A percentile compares a stretch with the other conserved stretches of the same genome.
phyloP scores from a whole-genome alignment of 2,329 filamentous ascomycete species.

The Trichoderma harzianum region DNA sequence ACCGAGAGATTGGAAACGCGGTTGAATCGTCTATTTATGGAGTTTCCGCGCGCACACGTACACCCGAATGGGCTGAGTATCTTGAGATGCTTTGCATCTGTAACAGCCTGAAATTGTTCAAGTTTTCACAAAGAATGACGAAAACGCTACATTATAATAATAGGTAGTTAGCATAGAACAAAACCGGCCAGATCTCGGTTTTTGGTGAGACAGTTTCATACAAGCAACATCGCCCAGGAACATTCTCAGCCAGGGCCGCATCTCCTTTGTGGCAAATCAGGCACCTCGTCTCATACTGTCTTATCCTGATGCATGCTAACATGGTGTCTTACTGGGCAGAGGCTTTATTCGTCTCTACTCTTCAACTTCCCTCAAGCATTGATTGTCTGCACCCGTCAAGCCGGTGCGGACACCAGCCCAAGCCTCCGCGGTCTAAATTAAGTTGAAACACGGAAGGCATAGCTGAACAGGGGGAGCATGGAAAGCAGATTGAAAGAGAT shows the following conservation, averaged over 20 bases:
- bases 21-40: conserved; percentile 5
- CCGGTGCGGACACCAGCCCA: background rate
- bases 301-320: conserved; percentile 13
- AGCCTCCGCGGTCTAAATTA: conserved; percentile 14
- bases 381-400: background rate
- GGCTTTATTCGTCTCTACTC: background rate
- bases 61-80: background rate
- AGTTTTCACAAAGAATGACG: background rate
- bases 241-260: background rate
- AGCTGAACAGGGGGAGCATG: conserved; percentile 5
- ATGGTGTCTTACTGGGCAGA: conserved; percentile 2
- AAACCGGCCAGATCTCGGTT: background rate
- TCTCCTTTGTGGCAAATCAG: background rate
- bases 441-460: conserved; percentile 17
- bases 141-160: background rate
- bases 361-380: background rate
- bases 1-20: background rate
- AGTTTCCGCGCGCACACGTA: background rate
- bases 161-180: background rate
- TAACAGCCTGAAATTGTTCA: background rate
- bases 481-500: background rate
- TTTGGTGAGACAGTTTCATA: conserved; percentile 19
- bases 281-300: conserved; percentile 10
- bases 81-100: background rate
- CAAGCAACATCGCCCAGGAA: background rate